Evolutionary conservation across 83 land plant genomes (phyloP), one percentile per base, ranked within the genome.

Genomic region (Thuja plicata): DNA sequence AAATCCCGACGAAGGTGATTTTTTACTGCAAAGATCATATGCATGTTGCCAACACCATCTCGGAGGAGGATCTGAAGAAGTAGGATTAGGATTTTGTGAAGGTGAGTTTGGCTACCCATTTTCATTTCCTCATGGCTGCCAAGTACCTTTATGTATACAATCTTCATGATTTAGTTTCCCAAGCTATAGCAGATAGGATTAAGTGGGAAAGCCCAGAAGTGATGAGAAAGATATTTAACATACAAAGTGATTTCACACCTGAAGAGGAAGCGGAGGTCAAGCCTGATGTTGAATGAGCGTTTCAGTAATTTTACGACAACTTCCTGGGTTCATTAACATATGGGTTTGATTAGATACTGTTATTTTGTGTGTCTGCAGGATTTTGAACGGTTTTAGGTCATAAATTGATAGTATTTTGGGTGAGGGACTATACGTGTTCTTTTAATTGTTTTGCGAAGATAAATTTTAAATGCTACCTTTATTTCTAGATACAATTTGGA

Each of bases 61-160:
- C 76, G 41, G 95, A 93, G 5, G 93, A 92, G 85, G 95, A 91
- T 48, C 77, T 94, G 1, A 38, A 91, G 92, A 21, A 8, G 11
- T 94, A 90, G 93, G 94, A 94, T 37, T 74, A 91, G 3, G 96
- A 95, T 34, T 95, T 95, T 62, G 92, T 95, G 55, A 93, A 92
- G 85, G 96, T 95, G 38, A 96, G 94, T 54, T 94, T 93, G 88
- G 91, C 91, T 85, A 95, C 97, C 60, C 92, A 94, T 40, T 94
- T 93, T 80, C 94, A 95, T 70, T 93, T 95, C 52, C 94, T 95
- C 21, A 91, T 93, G 94, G 91, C 94, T 48, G 94, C 94, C 0
- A 90, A 93, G 57, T 91, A 86, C 62, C 62, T 93, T 60, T 87
- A 90, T 91, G 92, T 93, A 32, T 91, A 93, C 89, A 92, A 91